A percentile compares a stretch with the other conserved stretches of the same genome.
Evolutionary conservation across 2,329 filamentous ascomycete species (phyloP).

Genomic region (Sphaerostilbella broomeana): DNA sequence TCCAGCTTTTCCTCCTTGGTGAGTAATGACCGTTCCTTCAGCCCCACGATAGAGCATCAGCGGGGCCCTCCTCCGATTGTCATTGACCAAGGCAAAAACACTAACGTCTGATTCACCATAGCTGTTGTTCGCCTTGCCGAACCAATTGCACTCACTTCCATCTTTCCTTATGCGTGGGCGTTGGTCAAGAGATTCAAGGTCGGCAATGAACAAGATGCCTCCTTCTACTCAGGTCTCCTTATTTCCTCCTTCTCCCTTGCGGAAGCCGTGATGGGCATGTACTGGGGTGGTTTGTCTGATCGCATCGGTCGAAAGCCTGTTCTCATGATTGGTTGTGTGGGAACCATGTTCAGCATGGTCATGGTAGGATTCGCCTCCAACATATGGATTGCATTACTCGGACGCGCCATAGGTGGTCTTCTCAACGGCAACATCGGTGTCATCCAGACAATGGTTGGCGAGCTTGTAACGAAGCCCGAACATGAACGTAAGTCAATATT

Average conservation of each 20-base stretch:
- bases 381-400: constrained; percentile 75
- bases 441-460: constrained; percentile 88
- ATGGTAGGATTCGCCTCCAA: constrained; percentile 77
- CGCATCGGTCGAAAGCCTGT: constrained; percentile 79
- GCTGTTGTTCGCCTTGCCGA: constrained; percentile 90
- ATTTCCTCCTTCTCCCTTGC: constrained; percentile 80
- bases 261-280: constrained; percentile 78
- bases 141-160: constrained; percentile 86
- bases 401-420: constrained; percentile 70
- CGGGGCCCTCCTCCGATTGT: too few species aligned
- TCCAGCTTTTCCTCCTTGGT: constrained; percentile 83
- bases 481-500: constrained; percentile 66
- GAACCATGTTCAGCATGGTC: constrained; percentile 76
- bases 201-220: constrained; percentile 67
- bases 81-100: background rate
- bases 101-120: constrained; percentile 30
- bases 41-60: too few species aligned
- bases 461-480: constrained; percentile 74
- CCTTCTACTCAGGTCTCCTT: constrained; percentile 80
- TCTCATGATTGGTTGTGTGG: constrained; percentile 70
- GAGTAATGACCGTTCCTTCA: constrained; percentile 31
- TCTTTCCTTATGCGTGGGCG: constrained; percentile 87
- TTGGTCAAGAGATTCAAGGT: constrained; percentile 71
- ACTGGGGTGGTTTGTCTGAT: constrained; percentile 81
- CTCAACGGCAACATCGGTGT: constrained; percentile 90